Percentiles rank a stretch among this genome's conserved stretches.
phyloP scores from a whole-genome alignment of 192 early-diverging fungal species.

The Coemansia sp. region DNA sequence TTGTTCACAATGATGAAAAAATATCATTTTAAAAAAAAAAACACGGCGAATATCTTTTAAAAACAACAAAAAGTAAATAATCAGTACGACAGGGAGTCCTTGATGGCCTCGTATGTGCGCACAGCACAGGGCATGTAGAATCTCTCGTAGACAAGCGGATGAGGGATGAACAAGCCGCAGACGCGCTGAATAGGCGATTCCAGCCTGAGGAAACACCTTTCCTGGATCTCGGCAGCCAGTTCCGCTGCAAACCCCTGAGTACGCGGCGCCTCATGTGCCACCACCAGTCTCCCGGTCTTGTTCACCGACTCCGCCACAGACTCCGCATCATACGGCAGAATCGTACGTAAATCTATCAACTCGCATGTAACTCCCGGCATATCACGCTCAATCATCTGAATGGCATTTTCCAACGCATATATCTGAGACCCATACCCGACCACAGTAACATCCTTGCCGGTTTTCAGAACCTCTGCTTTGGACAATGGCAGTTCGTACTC shows the following conservation, averaged over 20 bases:
- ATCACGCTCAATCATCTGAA: slow-evolving; percentile 80
- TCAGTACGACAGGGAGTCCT: slow-evolving; percentile 73
- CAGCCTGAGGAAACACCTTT: slow-evolving; percentile 87
- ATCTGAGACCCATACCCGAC: slow-evolving; percentile 92
- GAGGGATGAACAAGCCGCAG: slow-evolving; percentile 87
- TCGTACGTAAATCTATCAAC: slow-evolving; percentile 89
- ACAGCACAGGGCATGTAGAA: slow-evolving; percentile 90
- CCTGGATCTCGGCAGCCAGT: slow-evolving; percentile 85
- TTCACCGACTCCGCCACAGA: slow-evolving; percentile 87
- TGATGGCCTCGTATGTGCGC: slow-evolving; percentile 86
- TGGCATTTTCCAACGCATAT: slow-evolving; percentile 90
- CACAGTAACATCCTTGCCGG: slow-evolving; percentile 85
- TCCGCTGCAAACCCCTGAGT: slow-evolving; percentile 91
- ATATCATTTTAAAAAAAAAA: no score
- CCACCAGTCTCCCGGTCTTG: slow-evolving; percentile 89
- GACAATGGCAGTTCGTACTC: slow-evolving; percentile 90
- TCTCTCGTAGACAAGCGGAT: slow-evolving; percentile 90
- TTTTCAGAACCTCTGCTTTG: slow-evolving; percentile 86
- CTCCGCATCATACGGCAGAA: slow-evolving; percentile 91
- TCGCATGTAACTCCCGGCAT: slow-evolving; percentile 86
- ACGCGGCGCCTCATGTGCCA: slow-evolving; percentile 92
- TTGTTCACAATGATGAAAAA: no score
- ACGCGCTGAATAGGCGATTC: slow-evolving; percentile 91
- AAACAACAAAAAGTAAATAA: background rate
- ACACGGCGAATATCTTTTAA: no score